Percentiles rank a stretch among this genome's conserved stretches.
Evolutionary conservation across 495 filamentous ascomycete species (phyloP).

Genomic region (Lasiosphaeriaceae sp.): DNA sequence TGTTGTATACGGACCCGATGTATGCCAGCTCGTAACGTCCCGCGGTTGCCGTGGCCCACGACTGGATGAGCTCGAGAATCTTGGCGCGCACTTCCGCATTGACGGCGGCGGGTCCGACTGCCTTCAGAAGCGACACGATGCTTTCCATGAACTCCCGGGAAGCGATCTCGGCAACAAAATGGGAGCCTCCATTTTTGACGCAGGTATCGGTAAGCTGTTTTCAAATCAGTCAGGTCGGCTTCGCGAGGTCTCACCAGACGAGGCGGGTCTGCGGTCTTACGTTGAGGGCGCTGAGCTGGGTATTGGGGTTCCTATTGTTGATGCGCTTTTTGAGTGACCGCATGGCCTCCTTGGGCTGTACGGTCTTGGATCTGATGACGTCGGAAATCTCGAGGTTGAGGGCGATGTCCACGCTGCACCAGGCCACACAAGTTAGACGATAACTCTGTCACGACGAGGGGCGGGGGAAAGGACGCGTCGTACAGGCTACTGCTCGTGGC

Average conservation of each 20-base stretch:
- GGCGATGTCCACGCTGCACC: conserved; percentile 85
- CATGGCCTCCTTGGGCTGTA: conserved; percentile 97
- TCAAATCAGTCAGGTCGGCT: conserved; percentile 5
- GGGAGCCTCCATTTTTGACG: conserved; percentile 96
- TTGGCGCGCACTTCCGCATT: conserved; percentile 83
- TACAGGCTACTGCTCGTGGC: conserved; percentile 93
- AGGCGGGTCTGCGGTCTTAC: conserved; percentile 42
- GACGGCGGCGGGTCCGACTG: conserved; percentile 66
- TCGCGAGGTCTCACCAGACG: not conserved
- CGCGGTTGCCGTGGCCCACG: conserved; percentile 88
- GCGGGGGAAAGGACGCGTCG: conserved; percentile 13
- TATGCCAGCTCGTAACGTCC: conserved; percentile 80
- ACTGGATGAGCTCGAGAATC: conserved; percentile 88
- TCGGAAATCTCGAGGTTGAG: conserved; percentile 97
- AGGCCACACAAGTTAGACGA: conserved; percentile 14
- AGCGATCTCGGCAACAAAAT: conserved; percentile 92
- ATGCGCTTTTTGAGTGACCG: conserved; percentile 88
- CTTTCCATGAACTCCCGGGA: conserved; percentile 99
- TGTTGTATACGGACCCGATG: conserved; percentile 79
- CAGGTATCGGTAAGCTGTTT: conserved; percentile 85
- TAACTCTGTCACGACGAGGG: not conserved
- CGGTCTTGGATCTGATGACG: conserved; percentile 91
- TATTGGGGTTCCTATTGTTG: conserved; percentile 93
- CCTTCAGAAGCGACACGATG: conserved; percentile 81
- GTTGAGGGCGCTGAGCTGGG: conserved; percentile 87